Evolutionary conservation across 345 rosid genomes (phyloP).

Genomic region (Eucalyptus urophylla): DNA sequence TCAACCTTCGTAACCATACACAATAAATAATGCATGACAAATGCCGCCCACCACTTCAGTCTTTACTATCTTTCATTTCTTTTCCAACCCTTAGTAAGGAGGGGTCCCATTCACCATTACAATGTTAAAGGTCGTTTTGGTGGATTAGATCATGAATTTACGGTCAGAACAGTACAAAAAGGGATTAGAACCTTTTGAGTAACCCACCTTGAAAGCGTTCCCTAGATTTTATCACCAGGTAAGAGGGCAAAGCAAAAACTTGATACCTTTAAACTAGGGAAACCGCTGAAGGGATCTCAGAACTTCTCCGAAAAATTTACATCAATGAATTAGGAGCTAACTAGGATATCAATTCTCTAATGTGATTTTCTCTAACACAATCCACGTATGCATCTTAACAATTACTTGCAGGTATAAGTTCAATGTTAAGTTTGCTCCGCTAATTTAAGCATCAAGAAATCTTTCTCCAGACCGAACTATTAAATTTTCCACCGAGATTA

Average conservation of each 20-base stretch:
- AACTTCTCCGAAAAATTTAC: not conserved
- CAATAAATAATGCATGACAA: not conserved
- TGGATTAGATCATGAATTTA: not conserved
- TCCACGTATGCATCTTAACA: not conserved
- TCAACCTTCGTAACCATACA: not conserved
- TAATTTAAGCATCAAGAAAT: too few relatives aligned
- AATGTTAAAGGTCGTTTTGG: not conserved
- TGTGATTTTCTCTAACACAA: not conserved
- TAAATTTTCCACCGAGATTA: not conserved
- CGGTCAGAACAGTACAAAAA: not conserved
- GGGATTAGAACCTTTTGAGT: not conserved
- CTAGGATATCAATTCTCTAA: too few relatives aligned
- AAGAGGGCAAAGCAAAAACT: too few relatives aligned
- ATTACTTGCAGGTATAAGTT: rapidly evolving
- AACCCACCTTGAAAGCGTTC: not conserved
- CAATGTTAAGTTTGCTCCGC: not conserved
- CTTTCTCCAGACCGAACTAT: too few relatives aligned
- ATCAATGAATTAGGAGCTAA: not conserved
- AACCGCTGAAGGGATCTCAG: not conserved
- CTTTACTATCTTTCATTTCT: not conserved
- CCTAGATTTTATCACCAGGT: not conserved
- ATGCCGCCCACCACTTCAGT: not conserved
- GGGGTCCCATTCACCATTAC: not conserved
- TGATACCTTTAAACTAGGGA: not conserved
- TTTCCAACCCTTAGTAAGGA: not conserved